Evolutionary conservation across 192 early-diverging fungal species (phyloP).

Genomic region (Linnemannia schmuckeri): DNA sequence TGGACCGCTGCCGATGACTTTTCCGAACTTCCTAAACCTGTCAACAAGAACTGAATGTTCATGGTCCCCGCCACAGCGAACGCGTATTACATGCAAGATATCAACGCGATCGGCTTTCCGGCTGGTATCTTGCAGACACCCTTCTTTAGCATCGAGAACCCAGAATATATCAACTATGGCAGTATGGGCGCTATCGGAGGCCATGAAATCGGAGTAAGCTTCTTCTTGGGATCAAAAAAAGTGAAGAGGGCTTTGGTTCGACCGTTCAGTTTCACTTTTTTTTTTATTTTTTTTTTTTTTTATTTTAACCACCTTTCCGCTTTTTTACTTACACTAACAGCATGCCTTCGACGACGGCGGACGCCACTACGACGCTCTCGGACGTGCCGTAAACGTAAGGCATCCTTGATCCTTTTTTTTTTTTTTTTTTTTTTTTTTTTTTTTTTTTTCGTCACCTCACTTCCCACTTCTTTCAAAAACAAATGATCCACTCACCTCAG

Average conservation of each 20-base stretch:
- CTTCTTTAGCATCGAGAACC: conserved; percentile 64
- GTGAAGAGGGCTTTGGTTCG: not conserved
- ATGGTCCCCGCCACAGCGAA: conserved; percentile 65
- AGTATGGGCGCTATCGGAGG: conserved; percentile 72
- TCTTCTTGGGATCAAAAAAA: too few relatives aligned
- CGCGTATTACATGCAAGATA: conserved; percentile 60
- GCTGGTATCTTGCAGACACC: conserved; percentile 70
- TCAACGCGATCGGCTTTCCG: conserved; percentile 41
- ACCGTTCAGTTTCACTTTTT: not conserved
- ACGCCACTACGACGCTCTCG: conserved; percentile 55
- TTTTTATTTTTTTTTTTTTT: not conserved
- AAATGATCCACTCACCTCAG: not conserved
- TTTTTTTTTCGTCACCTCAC: too few relatives aligned
- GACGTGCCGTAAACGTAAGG: conserved; percentile 16
- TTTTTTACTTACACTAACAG: not conserved
- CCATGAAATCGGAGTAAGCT: conserved; percentile 67
- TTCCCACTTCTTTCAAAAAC: too few relatives aligned
- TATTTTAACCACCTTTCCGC: too few relatives aligned
- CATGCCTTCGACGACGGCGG: conserved; percentile 70
- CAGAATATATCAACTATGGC: conserved; percentile 74
- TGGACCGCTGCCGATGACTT: conserved; percentile 25
- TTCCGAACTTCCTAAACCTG: conserved; percentile 29
- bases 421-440: not conserved
- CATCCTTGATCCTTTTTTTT: not conserved
- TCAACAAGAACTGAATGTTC: conserved; percentile 44